Conservation (phyloP, 371 early-diverging fungal genomes). For the Mucor irregularis region DNA sequence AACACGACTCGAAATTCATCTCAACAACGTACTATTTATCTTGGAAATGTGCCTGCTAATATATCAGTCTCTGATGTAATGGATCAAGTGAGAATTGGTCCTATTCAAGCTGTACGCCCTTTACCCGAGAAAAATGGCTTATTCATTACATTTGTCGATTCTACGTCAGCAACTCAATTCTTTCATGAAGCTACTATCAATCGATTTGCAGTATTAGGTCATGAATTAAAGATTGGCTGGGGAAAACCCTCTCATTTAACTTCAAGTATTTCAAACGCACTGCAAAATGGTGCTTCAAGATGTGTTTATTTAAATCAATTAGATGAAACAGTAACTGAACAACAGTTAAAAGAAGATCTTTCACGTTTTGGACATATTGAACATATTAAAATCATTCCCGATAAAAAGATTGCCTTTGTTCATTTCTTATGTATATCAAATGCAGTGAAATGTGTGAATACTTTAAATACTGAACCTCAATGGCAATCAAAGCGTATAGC, state of each 20-base stretch:
- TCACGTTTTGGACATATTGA: conserved; percentile 74
- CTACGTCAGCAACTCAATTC: conserved; percentile 60
- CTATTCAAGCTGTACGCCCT: conserved; percentile 72
- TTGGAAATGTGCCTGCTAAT: conserved; percentile 73
- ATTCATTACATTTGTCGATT: conserved; percentile 79
- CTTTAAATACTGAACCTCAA: conserved; percentile 51
- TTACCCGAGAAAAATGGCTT: conserved; percentile 80
- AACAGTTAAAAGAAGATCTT: conserved; percentile 56
- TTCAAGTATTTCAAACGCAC: conserved; percentile 51
- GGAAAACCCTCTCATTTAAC: conserved; percentile 69
- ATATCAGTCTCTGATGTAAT: conserved; percentile 68
- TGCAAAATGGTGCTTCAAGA: conserved; percentile 71
- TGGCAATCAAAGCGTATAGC: conserved; percentile 63
- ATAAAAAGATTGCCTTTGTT: conserved; percentile 80
- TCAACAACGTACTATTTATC: conserved; percentile 69
- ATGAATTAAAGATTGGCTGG: conserved; percentile 76
- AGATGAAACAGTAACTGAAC: conserved; percentile 57
- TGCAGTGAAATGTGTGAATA: conserved; percentile 73
- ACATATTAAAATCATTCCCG: conserved; percentile 65
- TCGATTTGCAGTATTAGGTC: conserved; percentile 42
- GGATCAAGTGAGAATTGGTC: conserved; percentile 74
- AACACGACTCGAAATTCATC: no score
- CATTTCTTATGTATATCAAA: conserved; percentile 70
- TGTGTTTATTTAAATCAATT: conserved; percentile 78
- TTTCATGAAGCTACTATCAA: conserved; percentile 52